Evolutionary conservation across 208 protist species (phyloP), one percentile per base, ranked within the genome.

Genomic region (Acanthamoeba royreba): DNA sequence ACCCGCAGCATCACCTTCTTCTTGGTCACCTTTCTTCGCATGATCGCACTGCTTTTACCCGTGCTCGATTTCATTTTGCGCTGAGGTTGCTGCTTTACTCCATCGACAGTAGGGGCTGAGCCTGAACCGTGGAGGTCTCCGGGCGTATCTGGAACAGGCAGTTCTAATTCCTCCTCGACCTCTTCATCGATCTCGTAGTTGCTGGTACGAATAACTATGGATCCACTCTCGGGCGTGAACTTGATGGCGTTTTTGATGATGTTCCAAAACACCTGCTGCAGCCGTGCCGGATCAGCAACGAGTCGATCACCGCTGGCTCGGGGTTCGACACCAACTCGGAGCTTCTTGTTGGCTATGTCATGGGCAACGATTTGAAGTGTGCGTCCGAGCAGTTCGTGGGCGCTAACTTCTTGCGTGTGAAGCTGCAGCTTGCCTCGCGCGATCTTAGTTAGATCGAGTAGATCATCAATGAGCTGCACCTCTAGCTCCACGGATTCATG

Each of bases 181-280:
- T 55, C 52, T 40, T 89, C 81, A 31, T 89, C 81, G 45, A 63
- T 89, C 81, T 89, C 81, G 49, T 55, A 55, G 83, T 90, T 90
- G 40, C 49, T 49, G 0, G 83, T 90, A 3, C 40, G 52, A 25
- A 90, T 90, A 25, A 55, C 35, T n/a, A 90, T 90, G 0, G 45
- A 66, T 5, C 83, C 83, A 25, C 40, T 55, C 83, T 90, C 83
- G 2, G 83, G 83, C 25, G 83, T 90, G 83, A 90, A 90, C 49
- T 90, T 90, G 45, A 90, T 90, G 22, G 83, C 83, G 11, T 90
- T 90, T 25, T 61, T 53, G 35, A 58, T 55, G 35, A 88, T 88
- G 81, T 88, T 88, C 81, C 81, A 88, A 8, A 88, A 88, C 2
- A 88, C 81, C 52, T 88, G 81, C 46, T 88, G 81, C 3, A 88